Evolutionary conservation across 305 asterid species (phyloP).

Genomic region (Solanum hybrid): DNA sequence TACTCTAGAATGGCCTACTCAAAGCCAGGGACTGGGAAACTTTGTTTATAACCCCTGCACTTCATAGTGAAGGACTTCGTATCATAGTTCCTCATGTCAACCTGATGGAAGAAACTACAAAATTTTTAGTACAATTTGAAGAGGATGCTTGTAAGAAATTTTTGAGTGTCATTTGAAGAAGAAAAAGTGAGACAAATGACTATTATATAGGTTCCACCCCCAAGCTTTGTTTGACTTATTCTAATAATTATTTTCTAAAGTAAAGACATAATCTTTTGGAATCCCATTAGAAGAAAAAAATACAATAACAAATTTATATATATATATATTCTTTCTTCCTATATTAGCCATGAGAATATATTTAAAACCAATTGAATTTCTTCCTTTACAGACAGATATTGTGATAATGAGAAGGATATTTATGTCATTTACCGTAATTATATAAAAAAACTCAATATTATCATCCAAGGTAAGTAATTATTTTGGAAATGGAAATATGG

Average conservation of each 20-base stretch:
- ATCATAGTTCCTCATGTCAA: background rate
- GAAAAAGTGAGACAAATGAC: background rate
- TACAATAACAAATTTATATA: too few species aligned
- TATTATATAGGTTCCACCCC: background rate
- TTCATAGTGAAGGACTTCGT: background rate
- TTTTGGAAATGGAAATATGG: background rate
- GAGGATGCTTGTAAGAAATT: background rate
- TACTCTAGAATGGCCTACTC: background rate
- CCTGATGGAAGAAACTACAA: background rate
- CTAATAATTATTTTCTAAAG: background rate
- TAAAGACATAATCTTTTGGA: background rate
- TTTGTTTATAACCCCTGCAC: background rate
- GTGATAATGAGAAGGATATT: background rate
- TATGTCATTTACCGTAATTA: background rate
- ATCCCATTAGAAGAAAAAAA: background rate
- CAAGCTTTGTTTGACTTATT: background rate
- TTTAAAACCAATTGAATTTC: background rate
- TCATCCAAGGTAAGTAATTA: background rate
- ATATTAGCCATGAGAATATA: background rate
- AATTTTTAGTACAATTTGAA: background rate
- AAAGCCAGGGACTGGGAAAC: background rate
- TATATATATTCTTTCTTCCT: background rate
- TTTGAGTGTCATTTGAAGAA: background rate
- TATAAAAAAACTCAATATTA: background rate
- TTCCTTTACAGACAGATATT: background rate